These are phyloP conservation scores for Syzygium syzygioides DNA, from an alignment of 441 rosid species.

Conservation along the genomic window DNA sequence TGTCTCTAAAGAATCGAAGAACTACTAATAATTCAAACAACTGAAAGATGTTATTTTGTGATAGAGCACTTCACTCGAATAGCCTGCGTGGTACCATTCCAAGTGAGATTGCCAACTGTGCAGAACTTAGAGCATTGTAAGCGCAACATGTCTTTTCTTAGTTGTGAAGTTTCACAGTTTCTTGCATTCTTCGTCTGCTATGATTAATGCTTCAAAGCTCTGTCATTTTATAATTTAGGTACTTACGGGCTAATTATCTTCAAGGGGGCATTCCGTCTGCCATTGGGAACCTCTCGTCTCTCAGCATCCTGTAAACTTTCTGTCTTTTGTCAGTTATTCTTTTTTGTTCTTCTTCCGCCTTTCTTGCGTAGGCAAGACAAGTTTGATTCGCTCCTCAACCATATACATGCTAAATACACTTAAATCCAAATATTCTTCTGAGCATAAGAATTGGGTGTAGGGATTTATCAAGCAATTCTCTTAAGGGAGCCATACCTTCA, in stretches of 20 bases:
- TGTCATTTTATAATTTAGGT: constrained; percentile 30
- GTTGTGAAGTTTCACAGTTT: background rate
- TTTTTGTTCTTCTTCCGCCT: background rate
- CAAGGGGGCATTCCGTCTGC: constrained; percentile 87
- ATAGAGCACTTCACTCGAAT: constrained; percentile 90
- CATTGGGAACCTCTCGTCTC: constrained; percentile 74
- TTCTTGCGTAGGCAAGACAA: background rate
- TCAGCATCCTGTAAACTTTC: constrained; percentile 62
- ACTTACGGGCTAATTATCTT: constrained; percentile 81
- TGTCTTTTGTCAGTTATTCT: background rate
- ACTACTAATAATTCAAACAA: background rate
- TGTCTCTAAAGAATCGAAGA: background rate
- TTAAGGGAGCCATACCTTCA: constrained; percentile 86
- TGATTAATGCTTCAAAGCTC: background rate
- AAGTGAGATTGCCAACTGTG: constrained; percentile 64
- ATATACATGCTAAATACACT: background rate
- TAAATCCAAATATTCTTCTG: background rate
- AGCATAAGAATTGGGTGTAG: constrained; percentile 24
- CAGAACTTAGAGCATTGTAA: constrained; percentile 86
- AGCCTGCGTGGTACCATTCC: constrained; percentile 84
- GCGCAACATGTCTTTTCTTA: constrained; percentile 9
- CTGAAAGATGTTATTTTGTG: background rate
- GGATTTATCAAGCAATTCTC: constrained; percentile 86
- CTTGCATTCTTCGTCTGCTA: background rate
- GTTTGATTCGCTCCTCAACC: background rate